phyloP scores from a whole-genome alignment of 345 rosid genomes.

The Heritiera fomes region DNA sequence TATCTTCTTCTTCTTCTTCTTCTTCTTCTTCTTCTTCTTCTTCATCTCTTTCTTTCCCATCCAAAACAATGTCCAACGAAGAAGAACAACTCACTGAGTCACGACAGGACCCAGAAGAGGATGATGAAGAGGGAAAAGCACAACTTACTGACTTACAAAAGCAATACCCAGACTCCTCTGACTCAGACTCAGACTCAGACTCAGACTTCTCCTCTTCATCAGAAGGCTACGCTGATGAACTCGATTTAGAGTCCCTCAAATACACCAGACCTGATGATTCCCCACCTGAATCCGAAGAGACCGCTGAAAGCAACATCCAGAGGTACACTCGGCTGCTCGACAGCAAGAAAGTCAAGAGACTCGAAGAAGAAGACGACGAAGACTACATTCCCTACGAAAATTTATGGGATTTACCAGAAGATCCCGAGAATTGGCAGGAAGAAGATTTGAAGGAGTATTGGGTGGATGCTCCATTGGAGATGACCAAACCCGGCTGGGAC shows the following conservation, averaged over 20 bases:
- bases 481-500: constrained; percentile 85
- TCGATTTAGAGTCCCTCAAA: constrained; percentile 25
- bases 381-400: constrained; percentile 42
- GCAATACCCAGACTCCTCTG: constrained; percentile 14
- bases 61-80: constrained; percentile 41
- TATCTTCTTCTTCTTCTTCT: constrained; percentile 26
- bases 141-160: constrained; percentile 19
- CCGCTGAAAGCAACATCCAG: constrained; percentile 53
- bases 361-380: constrained; percentile 52
- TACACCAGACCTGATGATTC: constrained; percentile 43
- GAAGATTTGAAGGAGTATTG: constrained; percentile 78
- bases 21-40: constrained; percentile 10
- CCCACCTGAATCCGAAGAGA: constrained; percentile 36
- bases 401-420: constrained; percentile 65
- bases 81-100: constrained; percentile 34
- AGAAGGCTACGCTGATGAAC: constrained; percentile 26
- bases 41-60: constrained; percentile 16
- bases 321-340: constrained; percentile 30
- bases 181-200: constrained; percentile 25
- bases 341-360: constrained; percentile 38
- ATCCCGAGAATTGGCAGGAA: constrained; percentile 79
- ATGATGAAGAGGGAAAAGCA: constrained; percentile 5
- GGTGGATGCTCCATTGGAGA: constrained; percentile 68
- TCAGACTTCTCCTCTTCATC: constrained; percentile 38
- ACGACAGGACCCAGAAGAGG: constrained; percentile 9